A percentile compares a stretch with the other conserved stretches of the same genome.
Conservation (phyloP, 179 eudicot species). For the Actinidia chinensis region DNA sequence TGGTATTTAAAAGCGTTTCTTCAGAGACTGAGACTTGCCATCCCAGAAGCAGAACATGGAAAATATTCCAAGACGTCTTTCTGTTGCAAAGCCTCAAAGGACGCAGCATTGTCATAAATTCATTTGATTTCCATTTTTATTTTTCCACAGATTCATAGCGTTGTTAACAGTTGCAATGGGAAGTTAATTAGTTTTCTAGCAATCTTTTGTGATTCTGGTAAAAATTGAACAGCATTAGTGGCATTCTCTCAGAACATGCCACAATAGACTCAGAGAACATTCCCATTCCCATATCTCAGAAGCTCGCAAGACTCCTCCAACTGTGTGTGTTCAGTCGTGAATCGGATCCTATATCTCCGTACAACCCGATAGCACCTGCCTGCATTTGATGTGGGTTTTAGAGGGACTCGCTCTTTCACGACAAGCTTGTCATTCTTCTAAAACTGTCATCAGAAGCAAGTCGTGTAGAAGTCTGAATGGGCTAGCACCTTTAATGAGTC, state of each 20-base stretch:
- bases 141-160: conserved; percentile 24
- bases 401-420: conserved; percentile 37
- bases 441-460: conserved; percentile 68
- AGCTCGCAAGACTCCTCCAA: conserved; percentile 22
- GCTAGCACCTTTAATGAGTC: conserved; percentile 35
- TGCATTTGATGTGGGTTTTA: conserved; percentile 28
- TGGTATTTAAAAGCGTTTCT: conserved; percentile 33
- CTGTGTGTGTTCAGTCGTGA: conserved; percentile 20
- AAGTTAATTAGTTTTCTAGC: conserved; percentile 16
- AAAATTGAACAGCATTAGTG: conserved; percentile 24
- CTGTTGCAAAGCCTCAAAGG: conserved; percentile 18
- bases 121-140: conserved; percentile 27
- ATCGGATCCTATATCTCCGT: conserved; percentile 20
- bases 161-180: conserved; percentile 21
- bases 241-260: conserved; percentile 22
- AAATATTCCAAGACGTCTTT: conserved; percentile 27
- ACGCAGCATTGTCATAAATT: conserved; percentile 26
- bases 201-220: conserved; percentile 20
- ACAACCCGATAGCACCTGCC: conserved; percentile 21
- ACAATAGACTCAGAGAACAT: conserved; percentile 23
- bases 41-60: conserved; percentile 29
- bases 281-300: conserved; percentile 23
- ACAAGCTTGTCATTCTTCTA: conserved; percentile 40
- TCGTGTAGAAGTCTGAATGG: conserved; percentile 63
- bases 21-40: conserved; percentile 24